Conservation (phyloP, 1,284 basidiomycete genomes). For the Gymnopus androsaceus region DNA sequence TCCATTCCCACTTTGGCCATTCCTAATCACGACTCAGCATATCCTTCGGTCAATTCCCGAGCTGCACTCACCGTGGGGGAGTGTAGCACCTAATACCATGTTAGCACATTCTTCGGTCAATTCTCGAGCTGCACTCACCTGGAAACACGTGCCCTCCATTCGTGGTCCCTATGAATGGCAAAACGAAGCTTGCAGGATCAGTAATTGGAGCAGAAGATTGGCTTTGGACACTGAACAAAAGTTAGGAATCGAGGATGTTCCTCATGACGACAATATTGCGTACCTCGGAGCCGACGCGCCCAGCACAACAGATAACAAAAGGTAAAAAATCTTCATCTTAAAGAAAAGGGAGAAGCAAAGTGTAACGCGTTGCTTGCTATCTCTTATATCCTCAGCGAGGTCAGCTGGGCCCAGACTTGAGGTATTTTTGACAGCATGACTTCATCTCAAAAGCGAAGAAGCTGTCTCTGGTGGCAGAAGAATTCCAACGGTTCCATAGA, state of each 20-base stretch:
- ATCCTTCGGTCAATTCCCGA: no score
- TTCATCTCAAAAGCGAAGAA: no score
- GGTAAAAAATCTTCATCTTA: background rate
- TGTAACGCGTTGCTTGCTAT: background rate
- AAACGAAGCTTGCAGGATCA: constrained; percentile 47
- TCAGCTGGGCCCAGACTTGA: background rate
- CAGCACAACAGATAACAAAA: background rate
- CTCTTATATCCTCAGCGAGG: background rate
- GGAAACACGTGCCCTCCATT: constrained; percentile 67
- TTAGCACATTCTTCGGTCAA: background rate
- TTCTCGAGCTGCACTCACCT: constrained; percentile 34
- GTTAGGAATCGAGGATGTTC: background rate
- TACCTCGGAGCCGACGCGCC: background rate
- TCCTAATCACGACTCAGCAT: no score
- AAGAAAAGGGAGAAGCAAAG: background rate
- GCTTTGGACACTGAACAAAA: background rate
- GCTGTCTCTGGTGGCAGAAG: no score
- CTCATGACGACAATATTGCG: background rate
- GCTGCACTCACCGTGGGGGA: no score
- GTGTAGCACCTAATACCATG: constrained; percentile 48
- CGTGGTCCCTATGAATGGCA: constrained; percentile 61
- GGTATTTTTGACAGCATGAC: no score
- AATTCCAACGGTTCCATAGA: background rate
- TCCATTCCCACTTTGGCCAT: constrained; percentile 70
- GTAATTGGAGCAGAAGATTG: constrained; percentile 24